Percentiles rank a stretch among this genome's conserved stretches.
phyloP scores from a whole-genome alignment of 2,329 filamentous ascomycete genomes.

The Dactylellina parvicollis region DNA sequence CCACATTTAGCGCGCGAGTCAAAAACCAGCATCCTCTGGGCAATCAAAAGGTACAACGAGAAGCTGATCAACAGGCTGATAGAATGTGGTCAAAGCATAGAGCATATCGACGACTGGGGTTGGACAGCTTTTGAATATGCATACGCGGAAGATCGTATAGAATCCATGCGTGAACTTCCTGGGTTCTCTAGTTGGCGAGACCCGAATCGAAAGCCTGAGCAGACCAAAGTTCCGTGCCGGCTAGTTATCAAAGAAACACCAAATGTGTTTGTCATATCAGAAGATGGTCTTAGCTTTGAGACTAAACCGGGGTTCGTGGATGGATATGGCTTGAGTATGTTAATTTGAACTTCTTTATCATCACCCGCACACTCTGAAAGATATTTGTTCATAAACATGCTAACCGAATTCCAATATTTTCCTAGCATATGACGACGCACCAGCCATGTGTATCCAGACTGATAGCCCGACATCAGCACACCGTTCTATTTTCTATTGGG shows the following conservation, averaged over 20 bases:
- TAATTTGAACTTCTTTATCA: not conserved
- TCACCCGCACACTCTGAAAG: not conserved
- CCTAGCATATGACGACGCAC: constrained; percentile 1
- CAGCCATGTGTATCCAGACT: not conserved
- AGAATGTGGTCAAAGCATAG: constrained; percentile 33
- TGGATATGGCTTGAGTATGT: constrained; percentile 19
- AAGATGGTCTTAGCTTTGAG: constrained; percentile 39
- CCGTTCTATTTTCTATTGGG: constrained; percentile 41
- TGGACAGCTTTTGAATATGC: constrained; percentile 43
- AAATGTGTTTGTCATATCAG: constrained; percentile 32
- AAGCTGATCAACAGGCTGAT: constrained; percentile 28
- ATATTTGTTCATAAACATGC: not conserved
- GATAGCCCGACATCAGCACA: constrained; percentile 30
- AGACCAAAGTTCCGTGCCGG: constrained; percentile 12
- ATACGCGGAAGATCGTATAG: constrained; percentile 22
- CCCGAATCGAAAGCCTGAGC: constrained; percentile 10
- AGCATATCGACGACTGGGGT: constrained; percentile 13
- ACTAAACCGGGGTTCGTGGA: constrained; percentile 30
- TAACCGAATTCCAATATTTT: not conserved
- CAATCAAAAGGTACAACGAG: constrained; percentile 40
- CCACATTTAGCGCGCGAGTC: constrained; percentile 18
- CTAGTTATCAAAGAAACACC: constrained; percentile 17
- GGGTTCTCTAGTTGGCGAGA: constrained; percentile 28
- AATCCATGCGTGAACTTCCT: constrained; percentile 14
- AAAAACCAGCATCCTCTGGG: constrained; percentile 9